Conservation (phyloP, 1,284 basidiomycete species). For the Malassezia sp. region DNA sequence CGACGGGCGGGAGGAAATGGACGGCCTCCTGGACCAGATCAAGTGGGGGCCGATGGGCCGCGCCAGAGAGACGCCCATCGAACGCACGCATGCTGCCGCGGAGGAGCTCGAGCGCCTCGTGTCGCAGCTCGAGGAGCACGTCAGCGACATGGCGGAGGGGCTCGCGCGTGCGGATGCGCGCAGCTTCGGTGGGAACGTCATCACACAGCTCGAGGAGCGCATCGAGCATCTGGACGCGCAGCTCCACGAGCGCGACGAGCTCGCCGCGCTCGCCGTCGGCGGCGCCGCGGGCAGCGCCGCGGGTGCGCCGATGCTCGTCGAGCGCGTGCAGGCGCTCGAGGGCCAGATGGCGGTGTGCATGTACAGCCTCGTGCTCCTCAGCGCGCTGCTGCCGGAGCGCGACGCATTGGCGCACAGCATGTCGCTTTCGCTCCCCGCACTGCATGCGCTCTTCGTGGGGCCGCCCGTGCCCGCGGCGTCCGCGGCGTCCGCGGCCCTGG, state of each 20-base stretch:
- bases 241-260: slow-evolving; percentile 8
- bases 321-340: slow-evolving; percentile 1
- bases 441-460: slow-evolving; percentile 10
- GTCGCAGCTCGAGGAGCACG: slow-evolving; percentile 30
- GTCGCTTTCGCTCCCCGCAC: slow-evolving; percentile 8
- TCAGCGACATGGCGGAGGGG: slow-evolving; percentile 33
- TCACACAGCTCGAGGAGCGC: slow-evolving; percentile 16
- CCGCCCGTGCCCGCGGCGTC: neutral
- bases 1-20: slow-evolving; percentile 45
- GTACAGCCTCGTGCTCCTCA: slow-evolving; percentile 7
- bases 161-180: slow-evolving; percentile 17
- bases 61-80: slow-evolving; percentile 16
- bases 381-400: slow-evolving; percentile 9
- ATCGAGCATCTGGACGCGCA: slow-evolving; percentile 15
- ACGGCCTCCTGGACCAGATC: slow-evolving; percentile 42
- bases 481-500: neutral
- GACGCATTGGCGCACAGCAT: slow-evolving; percentile 14
- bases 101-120: slow-evolving; percentile 32
- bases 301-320: neutral
- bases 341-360: slow-evolving; percentile 4
- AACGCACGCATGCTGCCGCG: slow-evolving; percentile 8
- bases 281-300: neutral
- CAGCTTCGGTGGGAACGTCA: slow-evolving; percentile 13
- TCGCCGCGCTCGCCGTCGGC: neutral
- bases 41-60: slow-evolving; percentile 34